phyloP scores from a whole-genome alignment of 345 rosid genomes.

The Salix dunnii region DNA sequence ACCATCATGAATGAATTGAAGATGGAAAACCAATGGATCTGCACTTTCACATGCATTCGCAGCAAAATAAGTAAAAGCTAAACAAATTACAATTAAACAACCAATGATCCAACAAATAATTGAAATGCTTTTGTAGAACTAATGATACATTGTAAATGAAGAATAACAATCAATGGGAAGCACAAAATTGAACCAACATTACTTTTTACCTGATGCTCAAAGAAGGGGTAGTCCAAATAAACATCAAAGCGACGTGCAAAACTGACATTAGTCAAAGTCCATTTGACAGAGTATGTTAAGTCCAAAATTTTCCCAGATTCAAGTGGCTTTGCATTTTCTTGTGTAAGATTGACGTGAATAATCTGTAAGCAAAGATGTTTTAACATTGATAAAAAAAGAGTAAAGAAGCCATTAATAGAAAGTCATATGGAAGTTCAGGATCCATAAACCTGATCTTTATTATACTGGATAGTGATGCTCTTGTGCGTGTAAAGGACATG shows the following conservation, averaged over 20 bases:
- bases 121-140: not conserved
- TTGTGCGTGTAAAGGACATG: conserved; percentile 79
- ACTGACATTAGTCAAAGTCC: conserved; percentile 61
- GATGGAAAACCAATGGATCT: conserved; percentile 98
- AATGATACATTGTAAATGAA: not conserved
- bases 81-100: not conserved
- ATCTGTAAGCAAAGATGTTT: conserved; percentile 39
- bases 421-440: conserved; percentile 1
- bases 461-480: conserved; percentile 56
- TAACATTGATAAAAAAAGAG: conserved; percentile 2
- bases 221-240: conserved; percentile 87
- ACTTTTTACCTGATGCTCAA: conserved; percentile 80
- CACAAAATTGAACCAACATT: not conserved
- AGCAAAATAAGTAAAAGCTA: not conserved
- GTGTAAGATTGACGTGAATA: conserved; percentile 83
- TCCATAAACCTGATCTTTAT: conserved; percentile 76
- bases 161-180: not conserved
- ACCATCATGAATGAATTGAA: conserved; percentile 99
- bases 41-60: conserved; percentile 23
- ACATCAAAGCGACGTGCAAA: conserved; percentile 92
- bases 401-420: not conserved
- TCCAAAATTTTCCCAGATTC: conserved; percentile 62
- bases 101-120: not conserved
- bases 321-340: conserved; percentile 69
- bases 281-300: conserved; percentile 83